Conservation (phyloP, 306 rosid genomes). For the Hippophae gyantsensis region DNA sequence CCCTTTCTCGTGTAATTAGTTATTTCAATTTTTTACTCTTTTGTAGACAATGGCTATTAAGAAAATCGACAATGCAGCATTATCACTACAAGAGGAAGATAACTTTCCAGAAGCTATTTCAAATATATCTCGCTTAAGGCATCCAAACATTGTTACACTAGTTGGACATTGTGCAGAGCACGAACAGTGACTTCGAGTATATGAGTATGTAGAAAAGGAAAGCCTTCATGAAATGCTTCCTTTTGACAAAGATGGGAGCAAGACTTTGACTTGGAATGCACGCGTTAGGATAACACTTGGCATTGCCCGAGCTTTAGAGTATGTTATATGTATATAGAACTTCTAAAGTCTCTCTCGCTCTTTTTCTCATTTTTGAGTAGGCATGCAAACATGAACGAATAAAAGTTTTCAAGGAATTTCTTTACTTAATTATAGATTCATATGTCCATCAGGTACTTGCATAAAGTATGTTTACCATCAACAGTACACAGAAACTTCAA, state of each 20-base stretch:
- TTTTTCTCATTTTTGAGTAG: slow-evolving; percentile 2
- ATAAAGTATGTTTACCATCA: slow-evolving; percentile 93
- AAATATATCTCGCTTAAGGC: slow-evolving; percentile 85
- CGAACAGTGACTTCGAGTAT: slow-evolving; percentile 88
- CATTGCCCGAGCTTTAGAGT: slow-evolving; percentile 97
- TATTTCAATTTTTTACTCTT: background rate
- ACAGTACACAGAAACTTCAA: slow-evolving; percentile 96
- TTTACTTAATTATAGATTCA: slow-evolving; percentile 4
- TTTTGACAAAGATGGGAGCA: slow-evolving; percentile 69
- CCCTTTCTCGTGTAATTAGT: no score
- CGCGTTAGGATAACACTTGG: slow-evolving; percentile 97
- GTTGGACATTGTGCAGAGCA: slow-evolving; percentile 89
- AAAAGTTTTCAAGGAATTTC: background rate
- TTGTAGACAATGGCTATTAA: slow-evolving; percentile 75
- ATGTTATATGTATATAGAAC: slow-evolving; percentile 28
- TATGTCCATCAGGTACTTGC: slow-evolving; percentile 74
- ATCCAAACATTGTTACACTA: slow-evolving; percentile 78
- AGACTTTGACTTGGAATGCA: slow-evolving; percentile 80
- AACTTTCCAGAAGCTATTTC: slow-evolving; percentile 88
- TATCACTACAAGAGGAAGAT: slow-evolving; percentile 95
- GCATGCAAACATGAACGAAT: slow-evolving; percentile 6
- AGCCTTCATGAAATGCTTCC: slow-evolving; percentile 90
- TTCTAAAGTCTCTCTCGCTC: slow-evolving; percentile 8
- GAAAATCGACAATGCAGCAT: slow-evolving; percentile 90
- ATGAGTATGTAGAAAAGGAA: slow-evolving; percentile 69